Percentiles rank a stretch among this genome's conserved stretches.
These are phyloP conservation scores for Knoxdaviesia proteae DNA, from an alignment of 2,329 filamentous ascomycete species.

Conservation along the genomic window DNA sequence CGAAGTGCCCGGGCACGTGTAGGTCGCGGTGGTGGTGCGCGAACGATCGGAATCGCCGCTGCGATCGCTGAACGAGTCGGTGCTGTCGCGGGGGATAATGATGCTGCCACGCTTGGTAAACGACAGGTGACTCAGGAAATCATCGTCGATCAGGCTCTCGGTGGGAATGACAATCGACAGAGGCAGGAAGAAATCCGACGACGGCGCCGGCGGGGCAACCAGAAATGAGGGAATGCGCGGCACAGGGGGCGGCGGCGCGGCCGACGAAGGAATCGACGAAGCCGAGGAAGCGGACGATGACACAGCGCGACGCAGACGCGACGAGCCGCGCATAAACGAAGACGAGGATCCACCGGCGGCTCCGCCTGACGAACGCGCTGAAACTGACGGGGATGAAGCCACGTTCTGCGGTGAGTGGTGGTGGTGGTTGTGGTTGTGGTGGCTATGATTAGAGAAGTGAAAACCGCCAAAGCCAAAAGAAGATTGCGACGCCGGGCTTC, in stretches of 20 bases:
- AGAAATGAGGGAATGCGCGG: slow-evolving; percentile 6
- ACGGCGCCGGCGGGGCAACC: slow-evolving; percentile 9
- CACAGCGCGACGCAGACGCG: too few relatives aligned
- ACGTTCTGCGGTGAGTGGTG: too few relatives aligned
- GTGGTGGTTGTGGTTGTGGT: too few relatives aligned
- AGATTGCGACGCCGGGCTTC: too few relatives aligned
- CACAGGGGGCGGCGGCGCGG: not conserved
- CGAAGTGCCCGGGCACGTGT: slow-evolving; percentile 1
- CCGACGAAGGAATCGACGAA: too few relatives aligned
- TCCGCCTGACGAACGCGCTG: too few relatives aligned
- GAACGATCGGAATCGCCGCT: slow-evolving; percentile 3
- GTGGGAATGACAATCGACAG: slow-evolving; percentile 35
- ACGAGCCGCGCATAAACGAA: too few relatives aligned
- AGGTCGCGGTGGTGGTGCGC: not conserved
- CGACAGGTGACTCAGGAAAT: slow-evolving; percentile 31
- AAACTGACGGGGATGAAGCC: too few relatives aligned
- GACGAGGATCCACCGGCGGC: too few relatives aligned
- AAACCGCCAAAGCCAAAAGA: too few relatives aligned
- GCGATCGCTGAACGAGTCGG: not conserved
- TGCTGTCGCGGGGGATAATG: slow-evolving; percentile 15
- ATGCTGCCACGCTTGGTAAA: slow-evolving; percentile 45
- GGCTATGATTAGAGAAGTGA: too few relatives aligned
- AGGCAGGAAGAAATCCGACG: slow-evolving; percentile 20
- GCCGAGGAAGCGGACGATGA: too few relatives aligned
- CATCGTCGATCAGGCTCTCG: slow-evolving; percentile 34